Evolutionary conservation across 768 basidiomycete species (phyloP).

Genomic region (Leucogyrophana mollusca): DNA sequence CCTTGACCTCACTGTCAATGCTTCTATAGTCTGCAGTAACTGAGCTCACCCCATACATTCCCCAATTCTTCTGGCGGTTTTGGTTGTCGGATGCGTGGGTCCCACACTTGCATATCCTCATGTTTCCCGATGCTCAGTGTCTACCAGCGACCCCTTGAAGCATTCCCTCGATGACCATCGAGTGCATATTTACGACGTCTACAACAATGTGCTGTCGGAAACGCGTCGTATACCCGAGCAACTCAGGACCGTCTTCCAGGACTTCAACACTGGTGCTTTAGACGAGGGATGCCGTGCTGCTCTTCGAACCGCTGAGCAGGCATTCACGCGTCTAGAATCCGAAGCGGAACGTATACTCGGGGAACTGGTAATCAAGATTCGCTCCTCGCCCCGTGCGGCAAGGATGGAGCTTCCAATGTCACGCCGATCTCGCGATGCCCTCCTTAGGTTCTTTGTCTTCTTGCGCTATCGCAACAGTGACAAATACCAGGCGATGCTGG

Average conservation of each 20-base stretch:
- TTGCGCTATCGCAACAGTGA: conserved; percentile 57
- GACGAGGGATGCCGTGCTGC: conserved; percentile 35
- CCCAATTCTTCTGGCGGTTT: conserved; percentile 47
- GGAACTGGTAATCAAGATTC: conserved; percentile 31
- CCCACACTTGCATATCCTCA: neutral
- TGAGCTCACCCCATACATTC: conserved; percentile 38
- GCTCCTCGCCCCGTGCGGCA: conserved; percentile 18
- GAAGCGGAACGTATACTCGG: conserved; percentile 39
- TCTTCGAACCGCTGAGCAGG: conserved; percentile 40
- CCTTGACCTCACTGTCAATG: no score
- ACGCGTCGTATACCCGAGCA: conserved; percentile 37
- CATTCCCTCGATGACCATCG: conserved; percentile 35
- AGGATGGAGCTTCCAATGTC: conserved; percentile 21
- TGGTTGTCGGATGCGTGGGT: conserved; percentile 47
- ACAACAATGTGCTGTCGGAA: conserved; percentile 49
- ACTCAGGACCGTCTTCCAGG: conserved; percentile 39
- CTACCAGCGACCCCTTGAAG: conserved; percentile 24
- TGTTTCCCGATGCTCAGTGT: neutral
- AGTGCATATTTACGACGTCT: conserved; percentile 53
- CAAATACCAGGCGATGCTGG: conserved; percentile 41
- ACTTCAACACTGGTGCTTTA: conserved; percentile 33
- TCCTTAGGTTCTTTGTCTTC: conserved; percentile 53
- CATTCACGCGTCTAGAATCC: conserved; percentile 42
- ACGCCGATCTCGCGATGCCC: conserved; percentile 29
- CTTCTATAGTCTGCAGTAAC: no score